A percentile compares a stretch with the other conserved stretches of the same genome.
Conservation (phyloP, 192 early-diverging fungal species). For the Umbelopsis sp. region DNA sequence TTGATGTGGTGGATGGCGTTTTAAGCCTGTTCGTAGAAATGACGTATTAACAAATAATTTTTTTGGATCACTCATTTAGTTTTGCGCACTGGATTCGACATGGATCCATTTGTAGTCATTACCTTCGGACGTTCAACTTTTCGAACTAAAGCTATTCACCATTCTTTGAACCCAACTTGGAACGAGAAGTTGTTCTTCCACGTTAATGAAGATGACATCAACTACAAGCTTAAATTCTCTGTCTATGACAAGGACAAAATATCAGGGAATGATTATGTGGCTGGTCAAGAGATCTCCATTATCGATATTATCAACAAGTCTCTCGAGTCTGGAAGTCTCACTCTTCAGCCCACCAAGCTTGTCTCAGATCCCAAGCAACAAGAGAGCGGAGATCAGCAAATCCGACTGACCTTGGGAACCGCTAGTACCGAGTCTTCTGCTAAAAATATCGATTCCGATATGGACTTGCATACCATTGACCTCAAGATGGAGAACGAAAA, state of each 20-base stretch:
- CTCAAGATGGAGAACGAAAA: conserved; percentile 29
- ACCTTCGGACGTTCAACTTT: conserved; percentile 66
- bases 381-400: background rate
- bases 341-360: background rate
- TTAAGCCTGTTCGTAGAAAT: background rate
- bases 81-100: conserved; percentile 57
- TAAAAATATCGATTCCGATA: conserved; percentile 24
- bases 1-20: too few species aligned
- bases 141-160: conserved; percentile 58
- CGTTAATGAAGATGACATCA: conserved; percentile 37
- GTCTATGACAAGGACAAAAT: conserved; percentile 73
- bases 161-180: conserved; percentile 68
- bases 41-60: conserved; percentile 4
- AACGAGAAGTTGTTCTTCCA: conserved; percentile 63
- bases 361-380: background rate
- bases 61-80: conserved; percentile 6
- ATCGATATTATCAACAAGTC: conserved; percentile 44
- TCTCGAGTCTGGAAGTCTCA: conserved; percentile 16
- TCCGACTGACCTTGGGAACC: background rate
- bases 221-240: conserved; percentile 48
- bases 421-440: background rate
- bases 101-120: conserved; percentile 75
- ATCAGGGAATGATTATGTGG: conserved; percentile 62
- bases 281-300: conserved; percentile 41
- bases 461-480: conserved; percentile 37